Conservation (phyloP, 352 stramenopile species). For the Peronosclerospora sorghi region DNA sequence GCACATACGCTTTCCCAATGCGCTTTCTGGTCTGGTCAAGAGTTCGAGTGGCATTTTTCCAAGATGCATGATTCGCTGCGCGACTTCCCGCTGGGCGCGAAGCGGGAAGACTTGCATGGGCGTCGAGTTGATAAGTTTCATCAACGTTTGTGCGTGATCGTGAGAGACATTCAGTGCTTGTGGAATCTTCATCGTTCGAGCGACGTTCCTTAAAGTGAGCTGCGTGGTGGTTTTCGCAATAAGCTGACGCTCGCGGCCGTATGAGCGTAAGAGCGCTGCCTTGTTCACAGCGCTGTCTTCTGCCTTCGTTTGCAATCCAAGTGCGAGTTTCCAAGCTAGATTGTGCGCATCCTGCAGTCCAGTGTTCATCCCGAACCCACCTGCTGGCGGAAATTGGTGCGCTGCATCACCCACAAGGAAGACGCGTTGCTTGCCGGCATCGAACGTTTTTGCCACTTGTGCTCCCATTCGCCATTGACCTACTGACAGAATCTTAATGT, state of each 20-base stretch:
- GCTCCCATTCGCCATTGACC: constrained; percentile 90
- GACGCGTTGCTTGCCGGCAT: constrained; percentile 35
- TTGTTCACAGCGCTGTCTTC: constrained; percentile 4
- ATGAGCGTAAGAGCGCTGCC: constrained; percentile 50
- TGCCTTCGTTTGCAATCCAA: constrained; percentile 28
- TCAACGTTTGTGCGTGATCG: constrained; percentile 53
- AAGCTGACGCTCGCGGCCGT: constrained; percentile 68
- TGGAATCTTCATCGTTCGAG: constrained; percentile 78
- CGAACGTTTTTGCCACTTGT: constrained; percentile 83
- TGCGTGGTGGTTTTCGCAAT: constrained; percentile 71
- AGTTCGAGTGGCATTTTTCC: constrained; percentile 56
- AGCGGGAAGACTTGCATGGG: constrained; percentile 50
- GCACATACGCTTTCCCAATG: constrained; percentile 47
- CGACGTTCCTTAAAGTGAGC: constrained; percentile 76
- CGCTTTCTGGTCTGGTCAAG: constrained; percentile 33
- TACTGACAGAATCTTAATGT: constrained; percentile 75
- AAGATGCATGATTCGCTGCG: constrained; percentile 53
- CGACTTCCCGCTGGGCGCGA: constrained; percentile 39
- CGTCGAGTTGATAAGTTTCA: constrained; percentile 46
- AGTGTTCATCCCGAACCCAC: constrained; percentile 90
- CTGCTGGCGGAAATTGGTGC: constrained; percentile 87
- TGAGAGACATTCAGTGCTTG: constrained; percentile 74
- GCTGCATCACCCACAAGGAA: constrained; percentile 88
- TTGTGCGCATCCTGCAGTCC: constrained; percentile 89
- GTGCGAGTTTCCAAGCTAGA: constrained; percentile 86